Conservation (phyloP, 257 asterid species). For the Agastache rugosa region DNA sequence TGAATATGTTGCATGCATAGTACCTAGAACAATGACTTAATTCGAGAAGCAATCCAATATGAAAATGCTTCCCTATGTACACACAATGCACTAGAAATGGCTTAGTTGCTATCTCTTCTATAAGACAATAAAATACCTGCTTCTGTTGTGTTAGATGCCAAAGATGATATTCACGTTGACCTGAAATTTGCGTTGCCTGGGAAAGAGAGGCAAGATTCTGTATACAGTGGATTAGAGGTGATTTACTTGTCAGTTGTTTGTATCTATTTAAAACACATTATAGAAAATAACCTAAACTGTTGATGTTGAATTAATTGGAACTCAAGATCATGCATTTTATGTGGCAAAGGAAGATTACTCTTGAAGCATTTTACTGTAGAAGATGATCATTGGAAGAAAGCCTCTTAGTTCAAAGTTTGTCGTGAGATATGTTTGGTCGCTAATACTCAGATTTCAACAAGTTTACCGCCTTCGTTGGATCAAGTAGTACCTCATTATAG, state of each 20-base stretch:
- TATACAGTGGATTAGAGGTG: constrained; percentile 91
- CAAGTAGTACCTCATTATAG: constrained; percentile 13
- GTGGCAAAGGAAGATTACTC: background rate
- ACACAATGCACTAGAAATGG: background rate
- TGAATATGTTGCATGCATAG: constrained; percentile 33
- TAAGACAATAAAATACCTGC: constrained; percentile 15
- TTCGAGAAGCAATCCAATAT: background rate
- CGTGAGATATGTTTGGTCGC: constrained; percentile 6
- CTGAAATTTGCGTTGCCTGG: constrained; percentile 96
- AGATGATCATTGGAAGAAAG: background rate
- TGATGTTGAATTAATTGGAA: constrained; percentile 4
- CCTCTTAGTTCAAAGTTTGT: background rate
- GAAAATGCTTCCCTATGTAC: background rate
- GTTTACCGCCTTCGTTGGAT: background rate
- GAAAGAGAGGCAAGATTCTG: constrained; percentile 99
- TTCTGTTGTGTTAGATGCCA: constrained; percentile 55
- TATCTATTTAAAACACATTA: background rate
- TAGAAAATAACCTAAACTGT: background rate
- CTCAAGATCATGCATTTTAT: background rate
- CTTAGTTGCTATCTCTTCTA: constrained; percentile 17
- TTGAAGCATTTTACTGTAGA: constrained; percentile 1
- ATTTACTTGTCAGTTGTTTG: constrained; percentile 13
- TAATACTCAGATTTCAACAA: constrained; percentile 7
- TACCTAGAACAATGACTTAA: constrained; percentile 17
- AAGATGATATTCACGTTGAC: constrained; percentile 59